phyloP scores from a whole-genome alignment of 1,284 basidiomycete species.

The Ceratobasidium sp. region DNA sequence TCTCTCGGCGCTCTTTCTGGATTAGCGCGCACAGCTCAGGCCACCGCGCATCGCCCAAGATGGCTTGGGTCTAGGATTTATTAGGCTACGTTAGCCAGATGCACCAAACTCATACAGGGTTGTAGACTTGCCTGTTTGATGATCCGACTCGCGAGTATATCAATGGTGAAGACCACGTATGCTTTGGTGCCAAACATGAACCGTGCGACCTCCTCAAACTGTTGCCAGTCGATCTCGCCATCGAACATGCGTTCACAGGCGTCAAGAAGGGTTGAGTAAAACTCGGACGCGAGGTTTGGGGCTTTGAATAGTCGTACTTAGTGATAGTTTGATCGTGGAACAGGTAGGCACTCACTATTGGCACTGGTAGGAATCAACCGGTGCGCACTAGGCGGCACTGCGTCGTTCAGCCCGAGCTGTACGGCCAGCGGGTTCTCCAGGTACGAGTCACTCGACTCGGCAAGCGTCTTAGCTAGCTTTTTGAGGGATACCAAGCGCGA shows the following conservation, averaged over 20 bases:
- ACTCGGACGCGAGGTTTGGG: constrained; percentile 66
- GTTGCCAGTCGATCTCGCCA: constrained; percentile 87
- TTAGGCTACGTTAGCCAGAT: constrained; percentile 44
- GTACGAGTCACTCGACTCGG: constrained; percentile 37
- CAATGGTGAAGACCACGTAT: constrained; percentile 81
- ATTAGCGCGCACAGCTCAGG: constrained; percentile 86
- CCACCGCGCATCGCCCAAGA: constrained; percentile 82
- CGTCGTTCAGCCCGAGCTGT: constrained; percentile 72
- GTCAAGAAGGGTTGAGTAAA: constrained; percentile 90
- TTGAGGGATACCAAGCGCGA: constrained; percentile 87
- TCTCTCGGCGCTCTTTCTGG: constrained; percentile 74
- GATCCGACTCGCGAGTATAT: constrained; percentile 88
- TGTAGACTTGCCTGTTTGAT: constrained; percentile 78
- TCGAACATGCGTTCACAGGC: constrained; percentile 96
- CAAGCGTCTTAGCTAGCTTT: constrained; percentile 65
- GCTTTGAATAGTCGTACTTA: constrained; percentile 53
- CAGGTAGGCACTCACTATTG: constrained; percentile 11
- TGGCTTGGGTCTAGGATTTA: constrained; percentile 70
- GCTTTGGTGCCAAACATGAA: constrained; percentile 98
- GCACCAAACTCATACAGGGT: constrained; percentile 47
- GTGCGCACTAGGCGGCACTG: constrained; percentile 58
- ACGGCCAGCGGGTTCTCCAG: constrained; percentile 61
- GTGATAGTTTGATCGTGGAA: constrained; percentile 47
- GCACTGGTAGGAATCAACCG: constrained; percentile 42
- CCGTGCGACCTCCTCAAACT: constrained; percentile 94